Percentiles rank a stretch among this genome's conserved stretches.
phyloP scores from a whole-genome alignment of 2,329 filamentous ascomycete species.

The Cadophora sp. region DNA sequence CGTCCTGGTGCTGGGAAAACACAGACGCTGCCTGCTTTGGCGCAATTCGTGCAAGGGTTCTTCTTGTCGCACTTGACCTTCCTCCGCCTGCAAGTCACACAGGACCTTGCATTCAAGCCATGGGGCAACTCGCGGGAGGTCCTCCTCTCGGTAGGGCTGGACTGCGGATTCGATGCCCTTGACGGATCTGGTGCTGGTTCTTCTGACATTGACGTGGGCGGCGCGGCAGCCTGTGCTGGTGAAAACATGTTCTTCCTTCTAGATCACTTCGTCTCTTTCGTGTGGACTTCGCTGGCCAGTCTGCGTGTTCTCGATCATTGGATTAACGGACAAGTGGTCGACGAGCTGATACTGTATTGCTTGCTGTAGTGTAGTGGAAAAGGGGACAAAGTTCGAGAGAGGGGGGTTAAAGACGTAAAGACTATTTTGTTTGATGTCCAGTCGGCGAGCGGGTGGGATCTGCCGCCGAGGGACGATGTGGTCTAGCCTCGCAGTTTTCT shows the following conservation, averaged over 20 bases:
- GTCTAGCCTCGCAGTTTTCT: background rate
- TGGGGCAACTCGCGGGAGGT: conserved; percentile 30
- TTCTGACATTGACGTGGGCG: conserved; percentile 6
- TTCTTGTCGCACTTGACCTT: conserved; percentile 80
- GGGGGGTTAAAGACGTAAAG: background rate
- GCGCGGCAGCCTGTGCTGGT: conserved; percentile 5
- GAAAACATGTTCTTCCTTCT: conserved; percentile 11
- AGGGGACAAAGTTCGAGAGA: background rate
- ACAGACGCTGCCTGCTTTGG: conserved; percentile 73
- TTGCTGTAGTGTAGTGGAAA: background rate
- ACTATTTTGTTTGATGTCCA: background rate
- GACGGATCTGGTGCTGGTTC: background rate
- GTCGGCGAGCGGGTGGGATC: background rate
- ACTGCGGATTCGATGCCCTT: conserved; percentile 9
- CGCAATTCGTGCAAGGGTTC: conserved; percentile 78
- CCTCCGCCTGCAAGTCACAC: conserved; percentile 60
- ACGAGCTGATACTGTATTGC: background rate
- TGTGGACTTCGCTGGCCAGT: background rate
- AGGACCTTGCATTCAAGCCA: conserved; percentile 45
- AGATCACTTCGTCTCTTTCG: background rate
- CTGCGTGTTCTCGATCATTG: conserved; percentile 1
- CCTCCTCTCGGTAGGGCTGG: conserved; percentile 26
- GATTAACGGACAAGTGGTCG: background rate
- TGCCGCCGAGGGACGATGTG: background rate
- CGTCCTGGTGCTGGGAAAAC: conserved; percentile 78